These are phyloP conservation scores for Aspergillus tamarii DNA, from an alignment of 2,329 filamentous ascomycete species.

Conservation along the genomic window DNA sequence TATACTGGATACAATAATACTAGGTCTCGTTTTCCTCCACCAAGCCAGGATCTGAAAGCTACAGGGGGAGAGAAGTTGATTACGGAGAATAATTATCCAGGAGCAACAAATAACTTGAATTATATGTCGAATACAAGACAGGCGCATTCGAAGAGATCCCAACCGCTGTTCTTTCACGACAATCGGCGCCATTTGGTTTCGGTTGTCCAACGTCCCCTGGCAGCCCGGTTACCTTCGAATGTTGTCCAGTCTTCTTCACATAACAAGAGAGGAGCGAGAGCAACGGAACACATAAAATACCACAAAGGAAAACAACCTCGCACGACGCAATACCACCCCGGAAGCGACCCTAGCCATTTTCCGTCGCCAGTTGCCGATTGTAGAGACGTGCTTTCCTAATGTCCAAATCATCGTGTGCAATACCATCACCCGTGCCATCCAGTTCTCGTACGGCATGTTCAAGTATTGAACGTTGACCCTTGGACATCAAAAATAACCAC, in stretches of 20 bases:
- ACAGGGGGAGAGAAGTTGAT: background rate
- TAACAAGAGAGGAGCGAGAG: conserved; percentile 14
- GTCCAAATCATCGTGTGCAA: conserved; percentile 14
- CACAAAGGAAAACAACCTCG: conserved; percentile 26
- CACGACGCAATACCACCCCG: conserved; percentile 50
- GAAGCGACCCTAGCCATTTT: conserved; percentile 52
- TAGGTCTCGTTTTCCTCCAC: background rate
- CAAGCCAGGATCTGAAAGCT: background rate
- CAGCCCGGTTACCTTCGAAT: conserved; percentile 1
- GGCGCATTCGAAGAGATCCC: background rate
- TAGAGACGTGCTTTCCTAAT: conserved; percentile 16
- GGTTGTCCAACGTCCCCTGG: background rate
- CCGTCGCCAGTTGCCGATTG: conserved; percentile 41
- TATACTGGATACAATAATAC: background rate
- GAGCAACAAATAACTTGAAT: background rate
- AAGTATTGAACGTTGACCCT: conserved; percentile 17
- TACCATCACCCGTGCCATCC: conserved; percentile 15
- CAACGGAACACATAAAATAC: conserved; percentile 19
- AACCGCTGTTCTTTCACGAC: background rate
- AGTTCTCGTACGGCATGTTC: conserved; percentile 13
- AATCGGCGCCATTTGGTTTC: background rate
- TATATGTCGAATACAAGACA: conserved; percentile 11
- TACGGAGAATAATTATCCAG: background rate
- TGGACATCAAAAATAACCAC: conserved; percentile 17
- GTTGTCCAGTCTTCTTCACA: conserved; percentile 9